Evolutionary conservation across 176 grass and related monocot genomes (phyloP).

Genomic region (Thalia dealbata): DNA sequence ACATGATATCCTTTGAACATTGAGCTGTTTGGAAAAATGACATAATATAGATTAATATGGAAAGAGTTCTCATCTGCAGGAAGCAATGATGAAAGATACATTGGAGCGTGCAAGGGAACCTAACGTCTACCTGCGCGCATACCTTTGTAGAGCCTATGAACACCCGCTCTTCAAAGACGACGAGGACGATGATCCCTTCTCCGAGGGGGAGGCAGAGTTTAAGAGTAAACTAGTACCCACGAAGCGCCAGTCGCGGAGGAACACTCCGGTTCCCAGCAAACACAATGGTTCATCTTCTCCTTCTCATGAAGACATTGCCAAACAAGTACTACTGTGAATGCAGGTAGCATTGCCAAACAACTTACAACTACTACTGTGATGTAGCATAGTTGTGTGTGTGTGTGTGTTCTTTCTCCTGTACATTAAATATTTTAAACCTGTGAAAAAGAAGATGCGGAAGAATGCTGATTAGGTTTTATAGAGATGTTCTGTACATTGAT

Average conservation of each 20-base stretch:
- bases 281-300: slow-evolving; percentile 11
- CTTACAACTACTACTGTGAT: no score
- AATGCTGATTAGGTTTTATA: no score
- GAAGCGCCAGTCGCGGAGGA: slow-evolving; percentile 9
- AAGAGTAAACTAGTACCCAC: slow-evolving; percentile 4
- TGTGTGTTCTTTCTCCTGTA: no score
- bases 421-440: no score
- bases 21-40: neutral
- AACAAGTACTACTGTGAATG: no score
- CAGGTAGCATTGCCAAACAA: no score
- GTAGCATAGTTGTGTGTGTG: no score
- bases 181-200: neutral
- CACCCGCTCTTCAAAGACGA: slow-evolving; percentile 8
- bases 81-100: slow-evolving; percentile 21
- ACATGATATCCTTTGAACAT: no score
- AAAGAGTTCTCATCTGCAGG: neutral
- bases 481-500: no score
- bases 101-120: slow-evolving; percentile 10
- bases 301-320: no score
- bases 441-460: no score
- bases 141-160: neutral
- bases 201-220: neutral
- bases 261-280: slow-evolving; percentile 5
- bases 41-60: no score
- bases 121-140: neutral